Conservation (phyloP, 495 filamentous ascomycete species). For the Xylaria bambusicola region DNA sequence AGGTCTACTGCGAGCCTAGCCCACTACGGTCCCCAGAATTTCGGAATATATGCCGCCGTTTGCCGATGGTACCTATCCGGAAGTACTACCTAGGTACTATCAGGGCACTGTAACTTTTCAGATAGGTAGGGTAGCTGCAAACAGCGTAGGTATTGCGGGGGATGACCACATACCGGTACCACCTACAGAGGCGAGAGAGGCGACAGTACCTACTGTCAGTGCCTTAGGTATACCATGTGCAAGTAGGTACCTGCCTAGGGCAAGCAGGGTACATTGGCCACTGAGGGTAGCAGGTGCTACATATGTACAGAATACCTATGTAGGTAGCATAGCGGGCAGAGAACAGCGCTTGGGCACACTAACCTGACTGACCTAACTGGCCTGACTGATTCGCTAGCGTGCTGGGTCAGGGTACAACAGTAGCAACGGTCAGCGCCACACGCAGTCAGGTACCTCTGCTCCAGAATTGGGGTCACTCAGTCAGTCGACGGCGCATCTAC, state of each 20-base stretch:
- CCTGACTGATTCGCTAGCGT: slow-evolving; percentile 11
- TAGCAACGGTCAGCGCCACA: slow-evolving; percentile 1
- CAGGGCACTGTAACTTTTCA: too few relatives aligned
- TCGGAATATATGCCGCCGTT: slow-evolving; percentile 23
- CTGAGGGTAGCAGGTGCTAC: too few relatives aligned
- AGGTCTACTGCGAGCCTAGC: neutral
- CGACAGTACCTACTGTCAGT: too few relatives aligned
- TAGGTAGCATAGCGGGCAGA: too few relatives aligned
- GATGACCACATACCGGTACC: too few relatives aligned
- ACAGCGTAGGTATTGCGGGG: too few relatives aligned
- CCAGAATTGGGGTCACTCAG: slow-evolving; percentile 5
- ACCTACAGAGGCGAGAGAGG: too few relatives aligned
- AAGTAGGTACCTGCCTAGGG: too few relatives aligned
- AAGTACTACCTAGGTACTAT: neutral
- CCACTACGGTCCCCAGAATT: slow-evolving; percentile 13
- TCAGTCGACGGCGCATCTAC: slow-evolving; percentile 15
- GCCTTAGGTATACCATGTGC: too few relatives aligned
- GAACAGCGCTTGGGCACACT: neutral
- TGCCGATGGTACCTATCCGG: slow-evolving; percentile 3
- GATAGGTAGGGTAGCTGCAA: neutral
- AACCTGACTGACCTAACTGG: neutral
- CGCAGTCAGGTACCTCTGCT: neutral
- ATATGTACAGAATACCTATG: too few relatives aligned
- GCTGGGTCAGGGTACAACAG: slow-evolving; percentile 6
- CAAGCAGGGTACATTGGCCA: too few relatives aligned